These are phyloP conservation scores for Phalaenopsis aphrodite DNA, from an alignment of 106 monocot species.

Conservation along the genomic window DNA sequence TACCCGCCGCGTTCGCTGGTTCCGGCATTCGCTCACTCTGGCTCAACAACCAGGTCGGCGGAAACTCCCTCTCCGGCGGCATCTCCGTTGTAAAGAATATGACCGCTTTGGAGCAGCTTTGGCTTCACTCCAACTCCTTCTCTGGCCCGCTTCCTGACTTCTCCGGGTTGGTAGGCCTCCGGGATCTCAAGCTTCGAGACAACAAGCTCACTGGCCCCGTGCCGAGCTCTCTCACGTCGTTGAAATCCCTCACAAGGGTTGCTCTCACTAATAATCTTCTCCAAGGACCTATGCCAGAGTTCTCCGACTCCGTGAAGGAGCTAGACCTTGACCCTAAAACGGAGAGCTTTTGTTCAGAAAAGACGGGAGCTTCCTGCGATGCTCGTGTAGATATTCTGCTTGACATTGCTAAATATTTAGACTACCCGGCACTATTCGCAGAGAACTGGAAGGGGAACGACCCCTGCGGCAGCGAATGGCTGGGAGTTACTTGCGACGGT, in stretches of 20 bases:
- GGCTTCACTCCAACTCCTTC: constrained; percentile 59
- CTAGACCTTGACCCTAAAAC: constrained; percentile 26
- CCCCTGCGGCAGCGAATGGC: constrained; percentile 43
- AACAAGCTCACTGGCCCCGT: constrained; percentile 48
- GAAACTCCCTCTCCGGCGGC: constrained; percentile 20
- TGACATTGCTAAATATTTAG: constrained; percentile 19
- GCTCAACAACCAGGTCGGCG: constrained; percentile 49
- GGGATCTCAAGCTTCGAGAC: constrained; percentile 46
- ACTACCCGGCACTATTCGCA: constrained; percentile 38
- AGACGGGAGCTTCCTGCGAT: constrained; percentile 36
- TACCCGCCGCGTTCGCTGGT: constrained; percentile 3
- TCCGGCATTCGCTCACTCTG: constrained; percentile 37
- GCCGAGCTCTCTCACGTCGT: constrained; percentile 19
- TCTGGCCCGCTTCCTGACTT: constrained; percentile 53
- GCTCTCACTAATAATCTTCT: constrained; percentile 46
- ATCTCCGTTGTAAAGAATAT: constrained; percentile 39
- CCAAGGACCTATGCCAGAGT: constrained; percentile 42
- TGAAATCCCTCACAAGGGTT: constrained; percentile 18
- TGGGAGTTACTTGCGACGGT: constrained; percentile 41
- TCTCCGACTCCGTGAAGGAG: constrained; percentile 7
- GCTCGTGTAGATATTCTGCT: constrained; percentile 30
- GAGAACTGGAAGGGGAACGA: constrained; percentile 57
- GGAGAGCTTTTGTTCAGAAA: constrained; percentile 44
- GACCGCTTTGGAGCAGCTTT: constrained; percentile 35
- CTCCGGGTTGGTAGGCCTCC: constrained; percentile 21